Evolutionary conservation across 805 yeast species (phyloP).

Genomic region (Lachancea lanzarotensis): DNA sequence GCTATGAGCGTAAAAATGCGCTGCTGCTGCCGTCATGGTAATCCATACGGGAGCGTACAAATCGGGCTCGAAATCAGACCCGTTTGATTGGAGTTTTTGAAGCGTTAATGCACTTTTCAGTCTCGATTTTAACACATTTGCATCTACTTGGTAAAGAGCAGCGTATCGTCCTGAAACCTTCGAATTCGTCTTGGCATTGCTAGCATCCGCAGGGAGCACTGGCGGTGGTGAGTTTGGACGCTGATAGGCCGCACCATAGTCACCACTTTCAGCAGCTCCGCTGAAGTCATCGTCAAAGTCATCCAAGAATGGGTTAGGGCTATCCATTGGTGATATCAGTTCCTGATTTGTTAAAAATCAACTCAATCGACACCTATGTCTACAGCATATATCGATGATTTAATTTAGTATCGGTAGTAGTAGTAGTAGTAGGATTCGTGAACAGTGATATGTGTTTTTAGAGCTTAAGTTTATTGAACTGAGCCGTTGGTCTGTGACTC

Average conservation of each 20-base stretch:
- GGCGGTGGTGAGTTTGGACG: neutral
- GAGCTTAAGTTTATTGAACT: too few species aligned
- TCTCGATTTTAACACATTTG: neutral
- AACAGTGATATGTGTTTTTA: too few species aligned
- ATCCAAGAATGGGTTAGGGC: constrained; percentile 7
- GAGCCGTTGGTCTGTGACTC: too few species aligned
- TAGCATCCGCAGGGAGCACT: neutral
- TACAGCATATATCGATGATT: neutral
- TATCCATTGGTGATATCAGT: constrained; percentile 1
- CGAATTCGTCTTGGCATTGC: neutral
- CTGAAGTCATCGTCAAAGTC: neutral
- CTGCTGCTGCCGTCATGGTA: constrained; percentile 69
- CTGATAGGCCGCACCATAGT: constrained; percentile 2
- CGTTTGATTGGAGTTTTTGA: neutral
- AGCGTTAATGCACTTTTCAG: constrained; percentile 1
- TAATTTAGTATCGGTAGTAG: too few species aligned
- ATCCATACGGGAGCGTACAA: constrained; percentile 90
- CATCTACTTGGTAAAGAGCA: constrained; percentile 3
- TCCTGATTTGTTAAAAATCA: neutral
- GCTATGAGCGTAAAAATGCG: constrained; percentile 70
- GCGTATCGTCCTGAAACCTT: neutral
- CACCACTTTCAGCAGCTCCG: neutral
- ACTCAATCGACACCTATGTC: neutral
- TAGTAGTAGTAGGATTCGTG: too few species aligned
- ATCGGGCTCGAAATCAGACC: constrained; percentile 42